Conservation (phyloP, 1,139 yeast genomes). For the Cylindricascospora bacillispora region DNA sequence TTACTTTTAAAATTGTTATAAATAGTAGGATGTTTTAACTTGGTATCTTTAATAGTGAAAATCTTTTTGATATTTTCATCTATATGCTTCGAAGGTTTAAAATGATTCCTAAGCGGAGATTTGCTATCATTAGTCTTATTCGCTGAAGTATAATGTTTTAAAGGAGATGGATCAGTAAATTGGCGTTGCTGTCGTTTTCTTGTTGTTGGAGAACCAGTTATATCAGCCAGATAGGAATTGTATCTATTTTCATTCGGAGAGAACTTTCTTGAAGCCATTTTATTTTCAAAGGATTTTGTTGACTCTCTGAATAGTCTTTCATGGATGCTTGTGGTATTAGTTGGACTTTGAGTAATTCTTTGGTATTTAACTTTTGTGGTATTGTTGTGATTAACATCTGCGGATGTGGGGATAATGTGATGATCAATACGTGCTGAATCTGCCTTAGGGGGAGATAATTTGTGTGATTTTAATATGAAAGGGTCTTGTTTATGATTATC, state of each 20-base stretch:
- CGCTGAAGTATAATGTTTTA: slow-evolving; percentile 2
- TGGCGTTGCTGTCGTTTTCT: not conserved
- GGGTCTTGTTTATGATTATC: no score
- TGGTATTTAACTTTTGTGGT: no score
- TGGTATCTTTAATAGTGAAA: not conserved
- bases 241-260: slow-evolving; percentile 3
- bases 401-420: no score
- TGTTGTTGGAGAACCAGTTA: slow-evolving; percentile 19
- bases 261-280: slow-evolving; percentile 9
- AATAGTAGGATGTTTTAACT: not conserved
- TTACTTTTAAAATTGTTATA: not conserved
- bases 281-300: slow-evolving; percentile 24
- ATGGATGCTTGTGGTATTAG: slow-evolving; percentile 13
- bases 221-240: slow-evolving; percentile 15
- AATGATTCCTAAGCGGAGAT: not conserved
- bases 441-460: no score
- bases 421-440: no score
- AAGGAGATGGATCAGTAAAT: no score
- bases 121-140: not conserved
- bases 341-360: not conserved
- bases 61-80: slow-evolving; percentile 1
- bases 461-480: no score
- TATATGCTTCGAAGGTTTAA: not conserved
- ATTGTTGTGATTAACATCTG: no score
- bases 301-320: slow-evolving; percentile 21